Conservation (phyloP, 257 asterid genomes). For the Thymus quinquecostatus region DNA sequence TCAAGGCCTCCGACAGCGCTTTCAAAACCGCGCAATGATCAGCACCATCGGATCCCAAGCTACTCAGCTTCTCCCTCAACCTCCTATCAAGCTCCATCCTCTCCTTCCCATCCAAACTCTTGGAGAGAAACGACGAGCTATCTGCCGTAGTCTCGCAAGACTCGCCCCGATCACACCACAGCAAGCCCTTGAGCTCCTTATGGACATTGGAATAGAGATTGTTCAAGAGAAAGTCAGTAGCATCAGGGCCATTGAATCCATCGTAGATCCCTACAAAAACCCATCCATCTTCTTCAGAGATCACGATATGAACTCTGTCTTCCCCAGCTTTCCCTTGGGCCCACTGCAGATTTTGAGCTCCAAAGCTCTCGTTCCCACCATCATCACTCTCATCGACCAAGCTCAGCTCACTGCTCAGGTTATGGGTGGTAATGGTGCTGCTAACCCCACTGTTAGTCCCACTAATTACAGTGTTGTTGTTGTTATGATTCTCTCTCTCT, state of each 20-base stretch:
- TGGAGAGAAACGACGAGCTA: slow-evolving; percentile 20
- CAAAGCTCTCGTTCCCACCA: slow-evolving; percentile 56
- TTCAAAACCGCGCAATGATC: slow-evolving; percentile 66
- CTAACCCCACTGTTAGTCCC: slow-evolving; percentile 48
- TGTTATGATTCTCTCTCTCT: slow-evolving; percentile 20
- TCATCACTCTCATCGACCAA: slow-evolving; percentile 62
- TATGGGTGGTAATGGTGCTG: slow-evolving; percentile 51
- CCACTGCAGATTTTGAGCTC: slow-evolving; percentile 83
- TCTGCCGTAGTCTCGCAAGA: slow-evolving; percentile 35
- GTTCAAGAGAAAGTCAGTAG: slow-evolving; percentile 71
- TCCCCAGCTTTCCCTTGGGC: slow-evolving; percentile 99
- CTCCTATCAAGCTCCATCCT: slow-evolving; percentile 40
- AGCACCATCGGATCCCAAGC: slow-evolving; percentile 42
- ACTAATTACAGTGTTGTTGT: slow-evolving; percentile 35
- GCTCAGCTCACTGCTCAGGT: slow-evolving; percentile 63
- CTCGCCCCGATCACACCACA: slow-evolving; percentile 69
- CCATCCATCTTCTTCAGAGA: slow-evolving; percentile 88
- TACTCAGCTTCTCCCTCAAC: slow-evolving; percentile 49
- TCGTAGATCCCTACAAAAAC: slow-evolving; percentile 91
- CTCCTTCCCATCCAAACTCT: slow-evolving; percentile 43
- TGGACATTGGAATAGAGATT: slow-evolving; percentile 70
- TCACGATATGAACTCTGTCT: slow-evolving; percentile 81
- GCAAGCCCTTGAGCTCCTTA: slow-evolving; percentile 73
- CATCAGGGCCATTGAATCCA: slow-evolving; percentile 95
- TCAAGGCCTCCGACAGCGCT: slow-evolving; percentile 75